These are phyloP conservation scores for Magnusiomyces sp. DNA, from an alignment of 1,139 yeast genomes.

Conservation along the genomic window DNA sequence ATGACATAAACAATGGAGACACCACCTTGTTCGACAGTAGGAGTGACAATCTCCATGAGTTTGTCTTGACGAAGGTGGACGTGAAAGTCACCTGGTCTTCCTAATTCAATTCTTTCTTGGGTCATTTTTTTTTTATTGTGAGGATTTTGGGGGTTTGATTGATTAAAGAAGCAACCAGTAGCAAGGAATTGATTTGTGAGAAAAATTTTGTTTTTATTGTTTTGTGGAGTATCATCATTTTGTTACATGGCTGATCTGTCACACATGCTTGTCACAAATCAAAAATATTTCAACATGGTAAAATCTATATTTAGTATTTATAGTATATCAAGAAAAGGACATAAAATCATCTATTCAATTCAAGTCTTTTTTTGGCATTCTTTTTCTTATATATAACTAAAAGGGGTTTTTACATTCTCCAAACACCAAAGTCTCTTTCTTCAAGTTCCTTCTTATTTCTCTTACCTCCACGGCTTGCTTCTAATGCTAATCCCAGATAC, in stretches of 20 bases:
- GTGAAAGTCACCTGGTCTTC: slow-evolving; percentile 90
- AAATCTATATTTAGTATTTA: too few relatives aligned
- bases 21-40: slow-evolving; percentile 87
- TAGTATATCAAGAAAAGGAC: too few relatives aligned
- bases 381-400: background rate
- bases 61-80: slow-evolving; percentile 90
- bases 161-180: too few relatives aligned
- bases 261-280: too few relatives aligned
- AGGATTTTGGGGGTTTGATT: too few relatives aligned
- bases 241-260: too few relatives aligned
- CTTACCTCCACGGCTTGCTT: slow-evolving; percentile 22
- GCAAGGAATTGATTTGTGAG: too few relatives aligned
- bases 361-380: background rate
- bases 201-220: too few relatives aligned
- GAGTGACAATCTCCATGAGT: slow-evolving; percentile 88
- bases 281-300: too few relatives aligned
- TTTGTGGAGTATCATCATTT: too few relatives aligned
- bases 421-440: slow-evolving; percentile 26
- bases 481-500: slow-evolving; percentile 30
- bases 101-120: slow-evolving; percentile 44
- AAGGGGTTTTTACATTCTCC: slow-evolving; percentile 26
- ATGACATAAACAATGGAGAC: slow-evolving; percentile 83
- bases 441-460: slow-evolving; percentile 15
- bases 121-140: background rate
- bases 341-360: too few relatives aligned